Base-by-base conservation (phyloP, 805 yeast genomes). In the Candida verbasci region DNA sequence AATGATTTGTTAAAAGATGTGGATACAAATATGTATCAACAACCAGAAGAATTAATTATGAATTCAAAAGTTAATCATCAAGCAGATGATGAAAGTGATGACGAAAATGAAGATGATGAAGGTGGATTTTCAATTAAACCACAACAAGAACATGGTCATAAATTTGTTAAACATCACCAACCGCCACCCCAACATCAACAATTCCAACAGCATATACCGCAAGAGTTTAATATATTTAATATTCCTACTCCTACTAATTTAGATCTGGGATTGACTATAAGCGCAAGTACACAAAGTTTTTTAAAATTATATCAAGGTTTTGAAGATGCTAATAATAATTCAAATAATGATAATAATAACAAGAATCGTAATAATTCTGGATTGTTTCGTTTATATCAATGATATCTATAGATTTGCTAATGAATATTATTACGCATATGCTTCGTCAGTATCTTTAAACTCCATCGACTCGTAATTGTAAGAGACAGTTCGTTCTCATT, bases 71-170 rank as follows among this genome's bases (percentile, higher is more conserved):
- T 4, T 8, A 24, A 29, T 17, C 39, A 39, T 24, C 39, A 35
- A 21, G 28, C 42, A 4, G 42, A 39, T 18, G 42, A 39, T 33
- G 31, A 39, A 28, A 31, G 28, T 16, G 41, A 38, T 7, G 41
- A 38, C 3, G 42, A 39, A 16, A 39, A 39, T 16, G 28, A 39
- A 24, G 35, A 25, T 12, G 39, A 35, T 3, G 35, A 36, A 11
- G 20, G 27, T 24, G 15, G 39, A 14, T 18, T 36, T 20, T 30
- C 42, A 14, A 36, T 35, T 11, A 30, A 35, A 7, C 42, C 42
- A 2, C 36, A 29, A 16, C 17, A 29, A 6, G 38, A 39, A 24
- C 39, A 39, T 29, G 42, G 42, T 4, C 34, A 31, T 27, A 39
- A 34, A 12, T 29, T 34, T 14, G 34, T 26, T 3, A 34, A 22